Conservation (phyloP, 108 stramenopile genomes). For the Nitzschia sp. region DNA sequence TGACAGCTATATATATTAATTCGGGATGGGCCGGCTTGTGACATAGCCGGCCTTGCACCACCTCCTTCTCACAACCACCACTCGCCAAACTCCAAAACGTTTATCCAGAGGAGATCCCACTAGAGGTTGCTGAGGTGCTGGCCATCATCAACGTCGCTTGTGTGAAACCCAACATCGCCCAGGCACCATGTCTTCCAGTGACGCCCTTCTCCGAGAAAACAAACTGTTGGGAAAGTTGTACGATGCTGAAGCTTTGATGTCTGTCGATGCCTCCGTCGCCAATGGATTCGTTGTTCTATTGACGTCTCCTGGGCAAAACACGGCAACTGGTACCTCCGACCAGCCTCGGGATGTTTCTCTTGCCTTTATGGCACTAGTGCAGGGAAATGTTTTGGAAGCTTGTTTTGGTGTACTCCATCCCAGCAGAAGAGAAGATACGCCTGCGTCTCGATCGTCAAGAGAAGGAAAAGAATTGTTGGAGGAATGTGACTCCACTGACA, state of each 20-base stretch:
- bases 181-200: slow-evolving; percentile 14
- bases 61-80: too few relatives aligned
- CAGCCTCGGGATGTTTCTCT: slow-evolving; percentile 24
- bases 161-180: too few relatives aligned
- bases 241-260: slow-evolving; percentile 42
- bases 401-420: slow-evolving; percentile 49
- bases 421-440: slow-evolving; percentile 22
- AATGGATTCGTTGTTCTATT: slow-evolving; percentile 37
- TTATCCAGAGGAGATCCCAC: too few relatives aligned
- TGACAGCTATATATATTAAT: too few relatives aligned
- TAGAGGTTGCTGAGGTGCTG: too few relatives aligned
- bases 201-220: slow-evolving; percentile 19
- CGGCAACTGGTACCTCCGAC: slow-evolving; percentile 2
- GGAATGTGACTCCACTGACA: slow-evolving; percentile 30
- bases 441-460: slow-evolving; percentile 15
- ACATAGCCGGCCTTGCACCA: too few relatives aligned
- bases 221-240: slow-evolving; percentile 27
- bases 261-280: slow-evolving; percentile 25
- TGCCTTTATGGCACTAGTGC: slow-evolving; percentile 52
- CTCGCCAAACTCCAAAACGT: too few relatives aligned
- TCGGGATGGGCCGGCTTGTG: too few relatives aligned
- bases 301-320: slow-evolving; percentile 15
- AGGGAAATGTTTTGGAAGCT: slow-evolving; percentile 66
- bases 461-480: slow-evolving; percentile 38
- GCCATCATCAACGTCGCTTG: too few relatives aligned